Conservation (phyloP, 805 yeast species). For the Ogataea degrootiae region DNA sequence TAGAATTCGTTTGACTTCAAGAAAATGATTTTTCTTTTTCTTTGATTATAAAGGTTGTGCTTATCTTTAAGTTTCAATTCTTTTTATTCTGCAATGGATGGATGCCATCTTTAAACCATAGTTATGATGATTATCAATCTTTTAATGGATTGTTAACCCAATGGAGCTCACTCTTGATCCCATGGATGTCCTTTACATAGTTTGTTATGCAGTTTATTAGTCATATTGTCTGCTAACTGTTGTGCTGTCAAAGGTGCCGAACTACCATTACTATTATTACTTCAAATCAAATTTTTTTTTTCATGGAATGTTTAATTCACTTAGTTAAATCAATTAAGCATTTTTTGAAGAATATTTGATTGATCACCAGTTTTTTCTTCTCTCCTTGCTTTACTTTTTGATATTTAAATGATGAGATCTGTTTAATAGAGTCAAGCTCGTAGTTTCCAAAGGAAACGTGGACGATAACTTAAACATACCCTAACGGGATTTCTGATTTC, state of each 20-base stretch:
- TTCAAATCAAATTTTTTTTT: no score
- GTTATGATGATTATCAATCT: conserved; percentile 61
- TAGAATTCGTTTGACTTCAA: no score
- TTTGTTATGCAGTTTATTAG: conserved; percentile 27
- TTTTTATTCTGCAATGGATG: conserved; percentile 57
- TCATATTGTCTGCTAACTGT: conserved; percentile 24
- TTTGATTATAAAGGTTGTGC: no score
- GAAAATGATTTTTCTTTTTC: no score
- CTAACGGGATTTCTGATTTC: conserved; percentile 18
- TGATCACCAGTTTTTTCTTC: not conserved
- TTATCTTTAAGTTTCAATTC: no score
- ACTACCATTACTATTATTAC: conserved; percentile 26
- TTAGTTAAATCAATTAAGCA: not conserved
- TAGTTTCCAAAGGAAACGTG: conserved; percentile 45
- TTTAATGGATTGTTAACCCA: conserved; percentile 47
- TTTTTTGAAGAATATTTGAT: not conserved
- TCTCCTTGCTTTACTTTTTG: conserved; percentile 17
- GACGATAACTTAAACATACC: conserved; percentile 45
- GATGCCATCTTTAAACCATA: conserved; percentile 50
- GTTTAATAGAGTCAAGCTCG: conserved; percentile 87
- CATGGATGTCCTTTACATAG: conserved; percentile 46
- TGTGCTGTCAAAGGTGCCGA: conserved; percentile 69
- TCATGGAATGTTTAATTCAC: not conserved
- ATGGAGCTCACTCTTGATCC: conserved; percentile 79
- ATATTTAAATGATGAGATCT: conserved; percentile 56